These are phyloP conservation scores for Pelargonium australe DNA, from an alignment of 441 rosid genomes.

Conservation along the genomic window DNA sequence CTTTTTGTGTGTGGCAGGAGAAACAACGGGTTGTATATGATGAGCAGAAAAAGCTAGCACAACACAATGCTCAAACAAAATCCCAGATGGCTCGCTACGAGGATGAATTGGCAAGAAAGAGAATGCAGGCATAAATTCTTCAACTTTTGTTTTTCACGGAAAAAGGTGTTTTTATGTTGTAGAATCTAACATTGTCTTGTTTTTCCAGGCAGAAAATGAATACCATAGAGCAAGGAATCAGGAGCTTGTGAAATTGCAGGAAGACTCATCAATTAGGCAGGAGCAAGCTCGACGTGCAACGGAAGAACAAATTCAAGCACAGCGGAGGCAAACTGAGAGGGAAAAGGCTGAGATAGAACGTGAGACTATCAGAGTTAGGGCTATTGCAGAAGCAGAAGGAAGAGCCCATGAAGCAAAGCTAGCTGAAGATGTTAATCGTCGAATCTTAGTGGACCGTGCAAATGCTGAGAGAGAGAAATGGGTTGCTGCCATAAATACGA, in stretches of 20 bases:
- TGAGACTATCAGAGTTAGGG: conserved; percentile 83
- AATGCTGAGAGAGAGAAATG: conserved; percentile 97
- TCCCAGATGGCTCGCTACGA: conserved; percentile 93
- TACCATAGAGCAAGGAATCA: conserved; percentile 78
- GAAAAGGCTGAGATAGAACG: conserved; percentile 97
- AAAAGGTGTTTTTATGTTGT: conserved; percentile 7
- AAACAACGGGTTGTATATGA: conserved; percentile 85
- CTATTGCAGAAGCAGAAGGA: conserved; percentile 97
- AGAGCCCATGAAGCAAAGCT: conserved; percentile 96
- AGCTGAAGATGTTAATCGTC: conserved; percentile 87
- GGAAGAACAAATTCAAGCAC: conserved; percentile 97
- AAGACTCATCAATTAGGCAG: conserved; percentile 82
- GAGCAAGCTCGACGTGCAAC: conserved; percentile 93
- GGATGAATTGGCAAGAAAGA: conserved; percentile 90
- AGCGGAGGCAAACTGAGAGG: conserved; percentile 80
- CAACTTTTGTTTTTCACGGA: conserved; percentile 7
- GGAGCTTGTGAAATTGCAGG: conserved; percentile 91
- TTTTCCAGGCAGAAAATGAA: conserved; percentile 80
- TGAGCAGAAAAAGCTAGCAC: conserved; percentile 80
- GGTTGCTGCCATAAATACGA: conserved; percentile 94
- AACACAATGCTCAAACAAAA: conserved; percentile 90
- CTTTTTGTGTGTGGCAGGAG: conserved; percentile 49
- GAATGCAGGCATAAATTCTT: conserved; percentile 77
- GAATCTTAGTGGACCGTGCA: conserved; percentile 85
- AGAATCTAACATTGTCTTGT: conserved; percentile 16